Conservation (phyloP, 306 rosid genomes). For the Cucumis cinereus region DNA sequence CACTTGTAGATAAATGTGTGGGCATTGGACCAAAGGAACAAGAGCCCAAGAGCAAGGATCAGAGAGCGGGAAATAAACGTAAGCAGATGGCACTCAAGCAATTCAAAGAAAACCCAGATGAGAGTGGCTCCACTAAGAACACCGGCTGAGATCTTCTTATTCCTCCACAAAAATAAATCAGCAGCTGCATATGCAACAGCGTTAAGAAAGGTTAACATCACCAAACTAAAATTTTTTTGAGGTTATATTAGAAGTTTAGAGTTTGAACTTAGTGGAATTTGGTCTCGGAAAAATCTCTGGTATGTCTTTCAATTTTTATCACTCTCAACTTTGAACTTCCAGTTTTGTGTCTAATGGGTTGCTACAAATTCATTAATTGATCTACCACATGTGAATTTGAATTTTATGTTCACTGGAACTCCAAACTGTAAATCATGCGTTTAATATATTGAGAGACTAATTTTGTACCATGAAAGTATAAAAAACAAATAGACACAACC, state of each 20-base stretch:
- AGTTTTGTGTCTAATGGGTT: neutral
- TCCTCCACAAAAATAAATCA: constrained; percentile 77
- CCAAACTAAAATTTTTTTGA: neutral
- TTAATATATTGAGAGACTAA: neutral
- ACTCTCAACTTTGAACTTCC: no score
- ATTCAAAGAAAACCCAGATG: constrained; percentile 64
- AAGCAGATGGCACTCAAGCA: constrained; percentile 75
- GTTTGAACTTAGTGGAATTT: no score
- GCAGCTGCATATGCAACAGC: constrained; percentile 49
- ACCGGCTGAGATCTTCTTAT: constrained; percentile 76
- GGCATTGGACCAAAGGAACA: constrained; percentile 91
- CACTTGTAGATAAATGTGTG: constrained; percentile 76
- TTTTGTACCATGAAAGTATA: no score
- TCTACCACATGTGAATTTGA: neutral
- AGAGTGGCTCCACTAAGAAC: constrained; percentile 60
- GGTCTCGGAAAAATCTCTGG: no score
- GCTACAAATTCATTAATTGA: neutral
- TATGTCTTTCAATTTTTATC: no score
- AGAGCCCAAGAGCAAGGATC: constrained; percentile 43
- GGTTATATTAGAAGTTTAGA: no score
- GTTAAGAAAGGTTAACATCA: neutral
- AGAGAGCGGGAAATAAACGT: constrained; percentile 53
- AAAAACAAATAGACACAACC: neutral
- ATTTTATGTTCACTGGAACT: no score
- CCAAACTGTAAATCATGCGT: neutral